Evolutionary conservation across 1,284 basidiomycete species (phyloP).

Genomic region (Moesziomyces sp.): DNA sequence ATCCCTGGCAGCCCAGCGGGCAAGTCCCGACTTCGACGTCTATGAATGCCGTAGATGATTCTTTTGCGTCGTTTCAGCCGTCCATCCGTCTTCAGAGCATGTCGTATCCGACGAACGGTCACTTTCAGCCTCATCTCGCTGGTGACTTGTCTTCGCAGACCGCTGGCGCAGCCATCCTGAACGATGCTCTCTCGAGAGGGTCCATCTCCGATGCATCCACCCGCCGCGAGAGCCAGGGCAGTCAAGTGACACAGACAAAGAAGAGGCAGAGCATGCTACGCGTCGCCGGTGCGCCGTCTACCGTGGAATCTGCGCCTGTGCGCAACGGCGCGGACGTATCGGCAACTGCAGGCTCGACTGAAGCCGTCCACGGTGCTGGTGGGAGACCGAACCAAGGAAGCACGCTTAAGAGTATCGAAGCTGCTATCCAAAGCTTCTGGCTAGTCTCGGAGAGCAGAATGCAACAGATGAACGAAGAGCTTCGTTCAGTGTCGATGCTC

Average conservation of each 20-base stretch:
- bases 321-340: not conserved
- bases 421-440: slow-evolving; percentile 28
- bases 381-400: not conserved
- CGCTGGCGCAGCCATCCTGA: not conserved
- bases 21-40: not conserved
- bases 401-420: slow-evolving; percentile 15
- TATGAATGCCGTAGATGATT: not conserved
- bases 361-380: not conserved
- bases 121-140: not conserved
- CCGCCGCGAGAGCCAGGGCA: not conserved
- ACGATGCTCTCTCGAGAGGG: not conserved
- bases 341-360: not conserved
- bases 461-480: slow-evolving; percentile 17
- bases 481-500: not conserved
- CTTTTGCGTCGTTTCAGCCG: not conserved
- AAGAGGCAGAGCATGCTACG: not conserved
- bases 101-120: too few relatives aligned
- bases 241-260: not conserved
- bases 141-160: not conserved
- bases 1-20: not conserved
- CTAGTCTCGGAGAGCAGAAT: slow-evolving; percentile 24
- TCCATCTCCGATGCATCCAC: not conserved
- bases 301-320: not conserved
- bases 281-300: not conserved
- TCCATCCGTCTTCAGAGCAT: not conserved